phyloP scores from a whole-genome alignment of 1,139 yeast species.

The Pneumocystis wakefieldiae region DNA sequence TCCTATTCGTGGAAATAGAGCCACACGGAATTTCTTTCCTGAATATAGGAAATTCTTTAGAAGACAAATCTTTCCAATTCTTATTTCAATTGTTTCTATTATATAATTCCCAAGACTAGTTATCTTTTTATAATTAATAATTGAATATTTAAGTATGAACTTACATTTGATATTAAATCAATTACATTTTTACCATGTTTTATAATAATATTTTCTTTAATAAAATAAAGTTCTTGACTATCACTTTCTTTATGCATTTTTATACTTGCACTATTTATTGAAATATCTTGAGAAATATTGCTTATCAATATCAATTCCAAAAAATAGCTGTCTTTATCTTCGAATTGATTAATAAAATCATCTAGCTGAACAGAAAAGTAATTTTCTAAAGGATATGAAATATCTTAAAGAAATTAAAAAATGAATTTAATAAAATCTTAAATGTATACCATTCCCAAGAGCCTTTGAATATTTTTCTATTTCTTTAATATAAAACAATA shows the following conservation, averaged over 20 bases:
- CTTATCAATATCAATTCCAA: background rate
- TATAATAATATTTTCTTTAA: background rate
- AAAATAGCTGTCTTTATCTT: background rate
- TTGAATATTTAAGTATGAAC: background rate
- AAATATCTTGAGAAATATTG: background rate
- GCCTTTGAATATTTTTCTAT: background rate
- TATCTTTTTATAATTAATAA: background rate
- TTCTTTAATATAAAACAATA: constrained; percentile 10
- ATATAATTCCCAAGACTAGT: constrained; percentile 1
- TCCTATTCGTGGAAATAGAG: background rate
- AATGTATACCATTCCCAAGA: background rate
- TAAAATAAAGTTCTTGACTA: background rate
- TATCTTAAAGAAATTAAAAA: background rate
- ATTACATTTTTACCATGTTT: background rate
- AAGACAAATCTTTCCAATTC: background rate
- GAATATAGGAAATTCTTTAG: background rate
- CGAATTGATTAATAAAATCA: background rate
- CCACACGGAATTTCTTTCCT: background rate
- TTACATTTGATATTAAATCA: background rate
- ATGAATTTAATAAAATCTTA: background rate
- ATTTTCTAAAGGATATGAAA: background rate
- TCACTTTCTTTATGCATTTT: background rate
- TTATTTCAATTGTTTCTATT: background rate
- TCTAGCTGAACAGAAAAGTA: background rate
- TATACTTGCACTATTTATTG: background rate